phyloP scores from a whole-genome alignment of 768 basidiomycete genomes.

The Mycena pura region DNA sequence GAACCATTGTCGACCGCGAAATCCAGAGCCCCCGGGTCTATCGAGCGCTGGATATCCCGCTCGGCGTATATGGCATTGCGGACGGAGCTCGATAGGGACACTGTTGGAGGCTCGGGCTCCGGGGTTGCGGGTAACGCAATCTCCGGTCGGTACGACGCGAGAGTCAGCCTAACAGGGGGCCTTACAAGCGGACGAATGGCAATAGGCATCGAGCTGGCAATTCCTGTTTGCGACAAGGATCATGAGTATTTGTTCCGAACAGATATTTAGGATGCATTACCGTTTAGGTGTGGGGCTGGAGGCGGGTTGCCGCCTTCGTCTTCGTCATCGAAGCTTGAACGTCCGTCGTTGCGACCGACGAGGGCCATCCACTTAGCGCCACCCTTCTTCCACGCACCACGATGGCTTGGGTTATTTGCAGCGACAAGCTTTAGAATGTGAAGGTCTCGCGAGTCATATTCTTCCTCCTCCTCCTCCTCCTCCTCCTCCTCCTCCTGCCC shows the following conservation, averaged over 20 bases:
- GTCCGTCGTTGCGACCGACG: conserved; percentile 45
- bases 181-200: conserved; percentile 52
- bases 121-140: conserved; percentile 48
- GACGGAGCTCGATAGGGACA: conserved; percentile 53
- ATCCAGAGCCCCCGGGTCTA: conserved; percentile 76
- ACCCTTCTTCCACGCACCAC: conserved; percentile 70
- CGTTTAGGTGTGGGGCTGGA: conserved; percentile 6
- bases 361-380: conserved; percentile 71
- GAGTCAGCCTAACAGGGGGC: conserved; percentile 47
- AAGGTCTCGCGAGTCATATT: conserved; percentile 45
- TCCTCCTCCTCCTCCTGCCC: conserved; percentile 5
- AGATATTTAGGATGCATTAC: not conserved
- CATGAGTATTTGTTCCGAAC: conserved; percentile 18
- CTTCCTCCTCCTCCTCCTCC: conserved; percentile 31
- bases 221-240: conserved; percentile 25
- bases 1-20: conserved; percentile 43
- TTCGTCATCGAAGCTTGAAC: conserved; percentile 42
- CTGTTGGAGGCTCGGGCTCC: conserved; percentile 36
- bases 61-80: conserved; percentile 72
- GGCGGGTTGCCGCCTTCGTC: conserved; percentile 12
- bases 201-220: conserved; percentile 69
- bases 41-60: conserved; percentile 65
- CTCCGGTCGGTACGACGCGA: conserved; percentile 66
- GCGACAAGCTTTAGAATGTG: conserved; percentile 70
- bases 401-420: conserved; percentile 72